Evolutionary conservation across 495 filamentous ascomycete species (phyloP).

Genomic region (Symbiotaphrina buchneri): DNA sequence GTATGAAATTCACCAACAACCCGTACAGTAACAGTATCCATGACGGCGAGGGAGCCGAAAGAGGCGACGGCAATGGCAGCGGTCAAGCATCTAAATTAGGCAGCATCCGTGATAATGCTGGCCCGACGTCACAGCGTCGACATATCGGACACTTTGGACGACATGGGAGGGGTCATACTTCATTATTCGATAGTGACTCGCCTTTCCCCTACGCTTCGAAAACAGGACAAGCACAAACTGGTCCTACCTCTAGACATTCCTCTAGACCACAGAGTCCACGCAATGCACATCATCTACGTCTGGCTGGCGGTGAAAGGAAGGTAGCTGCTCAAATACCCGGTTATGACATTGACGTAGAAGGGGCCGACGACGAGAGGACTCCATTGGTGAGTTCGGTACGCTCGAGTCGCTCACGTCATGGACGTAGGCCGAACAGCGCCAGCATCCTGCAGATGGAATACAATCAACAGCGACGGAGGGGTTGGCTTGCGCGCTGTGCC

Average conservation of each 20-base stretch:
- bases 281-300: slow-evolving; percentile 8
- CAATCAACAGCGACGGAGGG: slow-evolving; percentile 40
- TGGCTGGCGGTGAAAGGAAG: slow-evolving; percentile 19
- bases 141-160: slow-evolving; percentile 56
- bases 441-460: slow-evolving; percentile 54
- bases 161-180: slow-evolving; percentile 36
- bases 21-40: slow-evolving; percentile 35
- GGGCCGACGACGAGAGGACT: slow-evolving; percentile 69
- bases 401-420: slow-evolving; percentile 33
- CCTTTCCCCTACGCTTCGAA: slow-evolving; percentile 29
- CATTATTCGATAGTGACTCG: slow-evolving; percentile 57
- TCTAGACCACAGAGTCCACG: slow-evolving; percentile 27
- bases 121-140: slow-evolving; percentile 10
- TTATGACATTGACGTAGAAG: slow-evolving; percentile 49
- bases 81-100: slow-evolving; percentile 30
- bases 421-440: slow-evolving; percentile 30
- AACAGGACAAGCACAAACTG: slow-evolving; percentile 11
- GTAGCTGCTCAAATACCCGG: slow-evolving; percentile 30
- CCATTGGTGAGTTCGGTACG: slow-evolving; percentile 54
- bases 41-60: slow-evolving; percentile 35
- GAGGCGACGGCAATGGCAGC: slow-evolving; percentile 29
- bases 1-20: slow-evolving; percentile 95
- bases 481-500: slow-evolving; percentile 47
- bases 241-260: slow-evolving; percentile 25
- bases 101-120: slow-evolving; percentile 4